Evolutionary conservation across 106 monocot species (phyloP).

Genomic region (Dendrobium chrysotoxum): DNA sequence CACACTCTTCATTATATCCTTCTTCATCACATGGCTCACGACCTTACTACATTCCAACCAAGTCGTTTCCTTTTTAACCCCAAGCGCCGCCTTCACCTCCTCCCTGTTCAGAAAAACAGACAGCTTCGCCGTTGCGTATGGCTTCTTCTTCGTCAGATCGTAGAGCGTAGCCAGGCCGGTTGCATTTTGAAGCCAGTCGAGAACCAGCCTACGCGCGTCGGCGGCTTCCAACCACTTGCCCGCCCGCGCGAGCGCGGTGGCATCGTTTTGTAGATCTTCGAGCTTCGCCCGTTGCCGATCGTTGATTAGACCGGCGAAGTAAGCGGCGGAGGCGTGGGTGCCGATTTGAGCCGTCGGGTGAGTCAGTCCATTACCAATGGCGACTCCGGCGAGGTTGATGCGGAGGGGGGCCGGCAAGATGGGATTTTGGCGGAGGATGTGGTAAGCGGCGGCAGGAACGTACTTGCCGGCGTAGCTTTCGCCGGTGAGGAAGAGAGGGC

Average conservation of each 20-base stretch:
- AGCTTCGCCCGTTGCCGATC: slow-evolving; percentile 30
- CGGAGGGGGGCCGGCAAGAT: neutral
- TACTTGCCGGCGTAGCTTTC: slow-evolving; percentile 98
- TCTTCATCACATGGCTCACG: slow-evolving; percentile 25
- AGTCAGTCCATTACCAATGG: slow-evolving; percentile 78
- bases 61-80: slow-evolving; percentile 10
- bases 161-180: slow-evolving; percentile 74
- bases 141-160: slow-evolving; percentile 39
- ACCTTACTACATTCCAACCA: slow-evolving; percentile 57
- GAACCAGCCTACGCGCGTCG: slow-evolving; percentile 30
- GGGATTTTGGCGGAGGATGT: slow-evolving; percentile 42
- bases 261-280: slow-evolving; percentile 33
- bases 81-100: slow-evolving; percentile 42
- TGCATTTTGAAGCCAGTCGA: slow-evolving; percentile 35
- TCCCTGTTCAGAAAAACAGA: slow-evolving; percentile 29
- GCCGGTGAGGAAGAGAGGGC: slow-evolving; percentile 71
- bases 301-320: slow-evolving; percentile 64
- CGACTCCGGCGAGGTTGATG: slow-evolving; percentile 65
- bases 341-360: slow-evolving; percentile 66
- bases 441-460: slow-evolving; percentile 44
- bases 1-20: slow-evolving; percentile 80
- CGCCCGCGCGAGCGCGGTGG: slow-evolving; percentile 24
- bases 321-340: slow-evolving; percentile 59
- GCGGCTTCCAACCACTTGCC: slow-evolving; percentile 49
- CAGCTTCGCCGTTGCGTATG: slow-evolving; percentile 32